Evolutionary conservation across 2,329 filamentous ascomycete species (phyloP).

Genomic region (Fusarium devonianum): DNA sequence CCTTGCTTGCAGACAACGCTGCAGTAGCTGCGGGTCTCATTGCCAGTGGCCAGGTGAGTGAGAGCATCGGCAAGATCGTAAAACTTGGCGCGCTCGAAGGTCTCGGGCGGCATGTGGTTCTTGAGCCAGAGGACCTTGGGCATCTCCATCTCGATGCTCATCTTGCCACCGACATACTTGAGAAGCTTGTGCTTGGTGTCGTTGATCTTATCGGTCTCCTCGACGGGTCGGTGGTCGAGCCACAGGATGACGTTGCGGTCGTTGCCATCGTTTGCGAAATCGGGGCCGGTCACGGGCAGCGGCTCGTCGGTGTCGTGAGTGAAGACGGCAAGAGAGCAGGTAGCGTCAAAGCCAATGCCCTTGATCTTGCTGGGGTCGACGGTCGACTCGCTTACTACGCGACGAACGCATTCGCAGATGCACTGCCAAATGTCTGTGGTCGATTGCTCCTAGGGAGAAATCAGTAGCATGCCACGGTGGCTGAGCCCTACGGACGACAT

Average conservation of each 20-base stretch:
- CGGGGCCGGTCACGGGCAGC: slow-evolving; percentile 85
- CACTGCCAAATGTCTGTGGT: slow-evolving; percentile 96
- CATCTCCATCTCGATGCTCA: slow-evolving; percentile 99
- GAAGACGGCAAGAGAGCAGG: slow-evolving; percentile 96
- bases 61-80: slow-evolving; percentile 94
- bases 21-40: slow-evolving; percentile 91
- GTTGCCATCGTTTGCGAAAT: slow-evolving; percentile 77
- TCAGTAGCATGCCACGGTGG: slow-evolving; percentile 13
- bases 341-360: slow-evolving; percentile 96
- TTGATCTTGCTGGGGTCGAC: slow-evolving; percentile 79
- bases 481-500: slow-evolving; percentile 37
- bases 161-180: slow-evolving; percentile 94
- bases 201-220: slow-evolving; percentile 94
- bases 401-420: slow-evolving; percentile 87
- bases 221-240: slow-evolving; percentile 92
- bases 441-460: slow-evolving; percentile 79
- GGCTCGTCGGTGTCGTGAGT: slow-evolving; percentile 88
- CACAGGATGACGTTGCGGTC: slow-evolving; percentile 96
- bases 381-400: slow-evolving; percentile 81
- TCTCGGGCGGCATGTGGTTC: slow-evolving; percentile 93
- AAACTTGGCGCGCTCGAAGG: slow-evolving; percentile 94
- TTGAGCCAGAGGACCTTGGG: slow-evolving; percentile 98
- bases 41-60: slow-evolving; percentile 92
- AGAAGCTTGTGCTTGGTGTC: slow-evolving; percentile 89
- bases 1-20: slow-evolving; percentile 98